Base-by-base conservation (phyloP, 768 basidiomycete genomes). In the Mycena rebaudengoi region DNA sequence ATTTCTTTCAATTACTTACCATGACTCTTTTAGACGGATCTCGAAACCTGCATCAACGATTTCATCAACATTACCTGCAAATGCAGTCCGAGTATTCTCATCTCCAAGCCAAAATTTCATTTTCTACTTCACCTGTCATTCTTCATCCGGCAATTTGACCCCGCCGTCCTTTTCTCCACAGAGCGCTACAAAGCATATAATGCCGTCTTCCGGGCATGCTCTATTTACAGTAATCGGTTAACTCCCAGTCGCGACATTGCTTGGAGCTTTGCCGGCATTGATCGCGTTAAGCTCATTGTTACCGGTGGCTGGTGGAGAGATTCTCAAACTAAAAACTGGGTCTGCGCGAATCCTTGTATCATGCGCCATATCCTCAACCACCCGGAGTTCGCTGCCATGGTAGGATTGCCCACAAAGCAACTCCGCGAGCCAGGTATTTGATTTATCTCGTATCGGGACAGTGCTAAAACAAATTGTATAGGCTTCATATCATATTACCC, bases 101-200 rank as follows among this genome's bases (percentile, higher is more conserved):
- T 78, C 7, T 62, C 28, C 0, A 79, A 79, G 16, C 58, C 69
- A 0, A 60, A 60, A 43, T 50, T 43, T n/a, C 58, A 60, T 43
- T 71, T 78, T 12, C 57, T 78, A 0, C 23, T 76, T 5, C 74
- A 77, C 20, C 65, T 76, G 2, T 72, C 71, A 0, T 62, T 59
- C 21, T 71, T 66, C 32, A 75, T 78, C 32, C 23, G 55, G 3
- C 57, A 50, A 0, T 78, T 77, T 62, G 76, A 73, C 0, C 76
- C 76, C 0, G 64, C 75, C 0, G 65, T 77, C 3, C 50, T 74
- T 0, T 77, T 73, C 49, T 70, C 71, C 0, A 77, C 75, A 2
- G 71, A 78, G 37, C 44, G 48, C 0, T 78, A 66, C 32, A 71
- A 78, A 29, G 72, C 74, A 0, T 75, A 71, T 50, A 69, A 69